A percentile compares a stretch with the other conserved stretches of the same genome.
phyloP scores from a whole-genome alignment of 2,329 filamentous ascomycete genomes.

The Corinectria fuckeliana region DNA sequence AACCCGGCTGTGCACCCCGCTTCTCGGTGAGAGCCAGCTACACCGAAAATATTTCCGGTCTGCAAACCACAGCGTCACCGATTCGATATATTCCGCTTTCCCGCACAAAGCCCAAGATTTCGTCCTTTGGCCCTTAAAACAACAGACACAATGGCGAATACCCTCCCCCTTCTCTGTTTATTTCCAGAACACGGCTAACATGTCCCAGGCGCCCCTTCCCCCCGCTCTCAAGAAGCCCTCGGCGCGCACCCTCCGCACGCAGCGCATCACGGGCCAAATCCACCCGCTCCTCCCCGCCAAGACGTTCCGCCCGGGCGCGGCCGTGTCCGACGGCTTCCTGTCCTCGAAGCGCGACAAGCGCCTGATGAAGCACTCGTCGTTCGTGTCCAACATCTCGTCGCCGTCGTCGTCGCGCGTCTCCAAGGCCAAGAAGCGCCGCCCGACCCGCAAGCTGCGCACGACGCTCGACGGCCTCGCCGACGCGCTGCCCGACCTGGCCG shows the following conservation, averaged over 20 bases:
- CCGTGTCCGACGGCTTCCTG: constrained; percentile 65
- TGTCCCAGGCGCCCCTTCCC: constrained; percentile 39
- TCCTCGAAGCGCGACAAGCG: constrained; percentile 85
- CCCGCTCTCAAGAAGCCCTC: constrained; percentile 60
- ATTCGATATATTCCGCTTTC: neutral
- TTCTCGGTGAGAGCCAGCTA: constrained; percentile 27
- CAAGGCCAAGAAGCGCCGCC: constrained; percentile 53
- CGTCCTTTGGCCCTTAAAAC: neutral
- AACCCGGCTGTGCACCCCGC: neutral
- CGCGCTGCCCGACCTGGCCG: constrained; percentile 71
- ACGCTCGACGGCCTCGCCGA: constrained; percentile 79
- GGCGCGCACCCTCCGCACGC: constrained; percentile 62
- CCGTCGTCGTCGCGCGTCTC: constrained; percentile 12
- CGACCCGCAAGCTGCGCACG: constrained; percentile 78
- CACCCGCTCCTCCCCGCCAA: constrained; percentile 59
- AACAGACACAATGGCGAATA: constrained; percentile 28
- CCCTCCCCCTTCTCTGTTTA: fast-evolving
- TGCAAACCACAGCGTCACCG: neutral
- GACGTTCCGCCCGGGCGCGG: constrained; percentile 58
- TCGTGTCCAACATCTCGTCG: constrained; percentile 50
- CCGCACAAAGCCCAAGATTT: neutral
- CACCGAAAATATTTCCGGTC: constrained; percentile 38
- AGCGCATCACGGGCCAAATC: constrained; percentile 55
- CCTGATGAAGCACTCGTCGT: constrained; percentile 78
- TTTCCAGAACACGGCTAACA: neutral